Evolutionary conservation across 2,329 filamentous ascomycete species (phyloP).

Genomic region (Scedosporium minutisporum): DNA sequence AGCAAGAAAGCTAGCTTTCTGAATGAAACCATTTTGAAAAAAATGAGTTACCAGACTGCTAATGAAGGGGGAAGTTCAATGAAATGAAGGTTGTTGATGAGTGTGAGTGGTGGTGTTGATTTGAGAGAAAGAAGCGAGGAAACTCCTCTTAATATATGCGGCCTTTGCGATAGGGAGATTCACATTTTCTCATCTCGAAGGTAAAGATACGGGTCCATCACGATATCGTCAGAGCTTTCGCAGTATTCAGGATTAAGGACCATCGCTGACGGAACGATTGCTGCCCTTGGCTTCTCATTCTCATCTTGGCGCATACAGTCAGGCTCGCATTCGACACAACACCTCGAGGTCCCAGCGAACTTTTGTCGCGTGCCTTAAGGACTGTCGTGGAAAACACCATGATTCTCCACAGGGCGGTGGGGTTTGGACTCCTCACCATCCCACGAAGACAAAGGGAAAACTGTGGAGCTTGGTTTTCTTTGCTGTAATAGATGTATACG

Average conservation of each 20-base stretch:
- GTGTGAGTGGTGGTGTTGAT: background rate
- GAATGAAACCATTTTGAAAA: slow-evolving; percentile 12
- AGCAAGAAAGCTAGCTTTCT: slow-evolving; percentile 12
- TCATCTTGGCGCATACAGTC: background rate
- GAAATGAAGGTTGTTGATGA: background rate
- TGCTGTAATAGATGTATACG: too few species aligned
- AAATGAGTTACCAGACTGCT: background rate
- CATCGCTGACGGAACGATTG: background rate
- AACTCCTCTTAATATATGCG: background rate
- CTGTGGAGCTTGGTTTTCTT: background rate
- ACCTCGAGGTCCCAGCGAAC: background rate
- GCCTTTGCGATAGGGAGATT: background rate
- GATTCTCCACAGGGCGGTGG: background rate
- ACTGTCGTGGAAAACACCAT: background rate
- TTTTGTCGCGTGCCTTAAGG: background rate
- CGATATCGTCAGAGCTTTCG: background rate
- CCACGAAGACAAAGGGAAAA: too few species aligned
- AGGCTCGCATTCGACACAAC: background rate
- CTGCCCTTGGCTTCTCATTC: background rate
- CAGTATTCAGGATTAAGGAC: background rate
- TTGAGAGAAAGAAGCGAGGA: background rate
- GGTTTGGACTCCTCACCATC: too few species aligned
- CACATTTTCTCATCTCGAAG: too few species aligned
- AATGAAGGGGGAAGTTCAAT: background rate
- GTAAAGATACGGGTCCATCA: background rate